Conservation (phyloP, 139 green algal species). For the Axilococcus clingmanii region DNA sequence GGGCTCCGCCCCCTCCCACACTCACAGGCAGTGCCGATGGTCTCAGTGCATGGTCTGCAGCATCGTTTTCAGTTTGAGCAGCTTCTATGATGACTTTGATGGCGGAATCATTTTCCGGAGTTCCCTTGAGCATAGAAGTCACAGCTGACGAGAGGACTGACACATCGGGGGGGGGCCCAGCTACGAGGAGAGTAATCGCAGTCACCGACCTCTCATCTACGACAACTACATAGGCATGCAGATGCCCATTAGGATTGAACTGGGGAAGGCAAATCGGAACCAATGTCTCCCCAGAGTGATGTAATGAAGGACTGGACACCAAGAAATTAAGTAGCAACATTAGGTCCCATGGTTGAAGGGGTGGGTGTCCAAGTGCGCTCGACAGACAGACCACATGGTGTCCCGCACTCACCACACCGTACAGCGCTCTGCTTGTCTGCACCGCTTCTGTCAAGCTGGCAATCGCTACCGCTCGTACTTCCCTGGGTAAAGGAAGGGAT, state of each 20-base stretch:
- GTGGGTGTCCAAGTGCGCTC: constrained; percentile 12
- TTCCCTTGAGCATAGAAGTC: too few relatives aligned
- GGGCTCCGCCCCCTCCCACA: too few relatives aligned
- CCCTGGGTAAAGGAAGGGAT: constrained; percentile 23
- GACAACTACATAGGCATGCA: constrained; percentile 73
- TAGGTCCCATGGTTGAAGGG: constrained; percentile 55
- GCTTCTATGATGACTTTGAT: too few relatives aligned
- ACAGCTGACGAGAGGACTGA: too few relatives aligned
- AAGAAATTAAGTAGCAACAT: constrained; percentile 75
- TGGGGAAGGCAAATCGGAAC: constrained; percentile 70
- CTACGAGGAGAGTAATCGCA: constrained; percentile 18
- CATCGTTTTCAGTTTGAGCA: too few relatives aligned
- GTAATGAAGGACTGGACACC: constrained; percentile 39
- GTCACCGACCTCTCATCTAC: constrained; percentile 21
- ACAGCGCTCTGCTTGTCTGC: not conserved
- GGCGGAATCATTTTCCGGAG: too few relatives aligned
- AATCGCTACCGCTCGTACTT: constrained; percentile 19
- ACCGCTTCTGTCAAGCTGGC: constrained; percentile 30
- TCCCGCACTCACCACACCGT: constrained; percentile 40
- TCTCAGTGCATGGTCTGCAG: too few relatives aligned
- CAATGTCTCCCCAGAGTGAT: constrained; percentile 49
- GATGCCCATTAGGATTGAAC: constrained; percentile 64
- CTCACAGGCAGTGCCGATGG: too few relatives aligned
- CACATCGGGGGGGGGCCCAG: constrained; percentile 4
- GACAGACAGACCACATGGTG: constrained; percentile 24